Evolutionary conservation across 1,284 basidiomycete species (phyloP).

Genomic region (Termitomyces sp.): DNA sequence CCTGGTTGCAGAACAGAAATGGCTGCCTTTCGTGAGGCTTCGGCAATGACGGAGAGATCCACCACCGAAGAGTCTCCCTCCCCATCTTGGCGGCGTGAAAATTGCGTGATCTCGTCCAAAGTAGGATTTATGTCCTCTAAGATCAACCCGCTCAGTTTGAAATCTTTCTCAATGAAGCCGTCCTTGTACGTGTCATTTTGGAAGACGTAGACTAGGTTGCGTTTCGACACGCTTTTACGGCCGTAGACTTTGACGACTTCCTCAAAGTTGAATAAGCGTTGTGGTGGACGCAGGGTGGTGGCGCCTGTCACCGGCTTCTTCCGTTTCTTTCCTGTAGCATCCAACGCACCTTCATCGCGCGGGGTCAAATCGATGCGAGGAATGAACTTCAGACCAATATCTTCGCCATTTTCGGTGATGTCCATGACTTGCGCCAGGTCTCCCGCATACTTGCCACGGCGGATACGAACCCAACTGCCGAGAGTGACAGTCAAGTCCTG

Average conservation of each 20-base stretch:
- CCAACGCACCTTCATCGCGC: constrained; percentile 66
- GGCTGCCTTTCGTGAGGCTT: constrained; percentile 82
- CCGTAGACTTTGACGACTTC: constrained; percentile 89
- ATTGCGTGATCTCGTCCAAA: constrained; percentile 92
- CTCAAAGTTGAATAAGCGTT: constrained; percentile 91
- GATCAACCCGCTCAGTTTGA: constrained; percentile 77
- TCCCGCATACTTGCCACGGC: constrained; percentile 89
- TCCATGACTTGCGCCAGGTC: constrained; percentile 96
- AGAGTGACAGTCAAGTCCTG: constrained; percentile 82
- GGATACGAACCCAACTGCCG: constrained; percentile 94
- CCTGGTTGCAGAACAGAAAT: constrained; percentile 93
- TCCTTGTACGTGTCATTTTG: constrained; percentile 91
- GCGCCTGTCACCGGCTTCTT: constrained; percentile 54
- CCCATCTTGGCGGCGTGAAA: constrained; percentile 70
- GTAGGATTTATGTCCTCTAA: constrained; percentile 93
- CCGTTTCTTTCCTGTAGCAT: constrained; percentile 53
- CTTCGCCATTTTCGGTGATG: constrained; percentile 89
- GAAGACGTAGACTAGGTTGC: constrained; percentile 77
- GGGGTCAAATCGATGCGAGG: constrained; percentile 96
- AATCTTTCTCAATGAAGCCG: constrained; percentile 96
- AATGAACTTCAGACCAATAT: constrained; percentile 90
- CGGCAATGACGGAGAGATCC: constrained; percentile 82
- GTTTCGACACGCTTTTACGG: constrained; percentile 66
- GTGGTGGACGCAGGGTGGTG: constrained; percentile 76
- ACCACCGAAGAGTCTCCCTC: constrained; percentile 54